phyloP scores from a whole-genome alignment of 768 basidiomycete genomes.

The Suillus subalutaceus region DNA sequence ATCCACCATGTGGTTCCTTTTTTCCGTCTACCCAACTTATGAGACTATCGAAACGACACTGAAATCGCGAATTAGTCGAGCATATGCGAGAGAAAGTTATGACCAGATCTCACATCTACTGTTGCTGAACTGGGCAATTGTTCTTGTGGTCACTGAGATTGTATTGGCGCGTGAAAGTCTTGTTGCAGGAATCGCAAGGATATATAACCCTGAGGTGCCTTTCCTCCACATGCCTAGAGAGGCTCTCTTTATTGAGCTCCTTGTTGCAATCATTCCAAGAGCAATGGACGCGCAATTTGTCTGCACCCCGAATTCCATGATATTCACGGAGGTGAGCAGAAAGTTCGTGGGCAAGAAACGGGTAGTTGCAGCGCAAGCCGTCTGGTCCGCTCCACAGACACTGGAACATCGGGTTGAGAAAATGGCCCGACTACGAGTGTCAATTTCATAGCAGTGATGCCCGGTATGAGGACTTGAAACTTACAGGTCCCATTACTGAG shows the following conservation, averaged over 20 bases:
- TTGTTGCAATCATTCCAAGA: conserved; percentile 21
- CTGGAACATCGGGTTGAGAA: too few relatives aligned
- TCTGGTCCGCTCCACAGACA: background rate
- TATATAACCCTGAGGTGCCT: conserved; percentile 25
- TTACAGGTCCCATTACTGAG: background rate
- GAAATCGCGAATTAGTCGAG: background rate
- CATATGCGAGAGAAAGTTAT: background rate
- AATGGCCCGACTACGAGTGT: background rate
- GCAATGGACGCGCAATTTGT: conserved; percentile 15
- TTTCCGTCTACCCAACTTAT: background rate
- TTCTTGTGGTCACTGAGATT: conserved; percentile 21
- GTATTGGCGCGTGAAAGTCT: conserved; percentile 23
- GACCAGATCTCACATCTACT: background rate
- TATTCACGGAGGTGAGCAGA: conserved; percentile 25
- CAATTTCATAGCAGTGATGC: background rate
- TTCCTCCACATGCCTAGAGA: conserved; percentile 28
- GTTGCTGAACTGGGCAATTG: conserved; percentile 8
- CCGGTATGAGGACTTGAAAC: background rate
- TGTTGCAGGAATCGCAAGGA: conserved; percentile 24
- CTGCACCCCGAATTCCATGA: conserved; percentile 24
- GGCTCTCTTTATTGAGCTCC: conserved; percentile 28
- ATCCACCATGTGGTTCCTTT: background rate
- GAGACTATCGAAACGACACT: background rate
- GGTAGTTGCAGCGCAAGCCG: background rate
- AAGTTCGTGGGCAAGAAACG: conserved; percentile 7